Evolutionary conservation across 768 basidiomycete genomes (phyloP), one percentile per base, ranked within the genome.

Genomic region (Mycena olivaceomarginata): DNA sequence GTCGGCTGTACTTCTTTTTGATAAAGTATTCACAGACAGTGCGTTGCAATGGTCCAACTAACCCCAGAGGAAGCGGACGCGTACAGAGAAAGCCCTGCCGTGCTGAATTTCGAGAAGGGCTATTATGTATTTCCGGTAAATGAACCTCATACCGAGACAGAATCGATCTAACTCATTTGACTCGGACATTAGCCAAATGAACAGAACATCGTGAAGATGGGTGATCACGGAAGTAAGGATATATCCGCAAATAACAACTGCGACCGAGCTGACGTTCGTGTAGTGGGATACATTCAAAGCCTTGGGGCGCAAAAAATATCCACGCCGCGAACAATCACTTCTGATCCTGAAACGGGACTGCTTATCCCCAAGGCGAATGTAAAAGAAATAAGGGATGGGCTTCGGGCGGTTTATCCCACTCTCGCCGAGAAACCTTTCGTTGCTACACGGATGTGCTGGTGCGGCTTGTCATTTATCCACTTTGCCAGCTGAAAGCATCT

Each of bases 391-490:
- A 88, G 95, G 53, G 83, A 83, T 3, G 84, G 88, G 12, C 84
- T 98, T 13, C 82, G 85, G 22, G 82, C 85, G 43, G 86, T 97
- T 37, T 97, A 95, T 85, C 98, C 98, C 37, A 92, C 92, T 66
- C 89, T 99, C 60, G 94, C 92, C 7, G 85, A 92, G 79, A 94
- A 93, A 83, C 91, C 94, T 0, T 95, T 97, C 82, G 82, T 85
- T 41, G 87, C 87, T 9, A 98, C 97, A 13, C 87, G 98, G 75
- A 84, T 99, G 77, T 99, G 98, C 86, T 99, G 98, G 98, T 96
- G 82, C 83, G 91, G 83, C 31, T 39, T 63, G 37, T 25, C 74
- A 70, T 15, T 51, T 12, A 10, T 46, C 67, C 80, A 57, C 57
- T 79, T 43, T 22, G 22, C 60, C 56, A 46, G 39, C 45, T 70